Base-by-base conservation (phyloP, 2,329 filamentous ascomycete species). In the Microcyclospora pomicola region DNA sequence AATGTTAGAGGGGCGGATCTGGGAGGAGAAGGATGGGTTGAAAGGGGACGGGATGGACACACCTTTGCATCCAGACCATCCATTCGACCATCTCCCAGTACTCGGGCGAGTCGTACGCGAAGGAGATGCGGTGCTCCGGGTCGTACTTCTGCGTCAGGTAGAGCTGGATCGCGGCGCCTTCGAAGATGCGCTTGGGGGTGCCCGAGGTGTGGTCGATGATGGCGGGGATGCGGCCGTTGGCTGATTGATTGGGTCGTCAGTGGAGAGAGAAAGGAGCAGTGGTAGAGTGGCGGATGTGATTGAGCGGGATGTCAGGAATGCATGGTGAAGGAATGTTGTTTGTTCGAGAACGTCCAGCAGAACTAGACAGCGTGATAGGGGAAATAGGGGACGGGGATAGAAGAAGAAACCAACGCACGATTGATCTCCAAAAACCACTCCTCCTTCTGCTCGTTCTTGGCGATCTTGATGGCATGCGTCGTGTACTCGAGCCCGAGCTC, bases 141-240 rank as follows among this genome's bases (percentile, higher is more conserved):
- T 69, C 65, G 41, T 68, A 69, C 32, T 58, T 58, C 15, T 63
- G 56, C 30, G 49, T 53, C 9, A 69, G 53, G 39, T 69, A 69
- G 15, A 63, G 52, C 56, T 68, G 59, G 34, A 69, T 62, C 1
- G 62, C 55, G 6, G 61, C 63, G 34, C 60, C 62, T 43, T 68
- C 65, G 43, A 68, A 68, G 28, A 68, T 34, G 12, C 49, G 43
- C 34, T 49, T 46, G 1, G 37, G 36, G 31, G 48, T 39, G 28
- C 43, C 37, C 5, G 38, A 35, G 31, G 47, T 54, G n/a, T 48
- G 59, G 46, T 68, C 65, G 27, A 59, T 52, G 32, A 68, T 55
- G 13, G 64, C 65, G 13, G 64, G 65, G 37, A 68, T 67, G 29
- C 65, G 61, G 27, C 65, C 66, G 45, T 67, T 68, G n/a, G 65